Conservation (phyloP, 2,329 filamentous ascomycete genomes). For the Botryotinia calthae region DNA sequence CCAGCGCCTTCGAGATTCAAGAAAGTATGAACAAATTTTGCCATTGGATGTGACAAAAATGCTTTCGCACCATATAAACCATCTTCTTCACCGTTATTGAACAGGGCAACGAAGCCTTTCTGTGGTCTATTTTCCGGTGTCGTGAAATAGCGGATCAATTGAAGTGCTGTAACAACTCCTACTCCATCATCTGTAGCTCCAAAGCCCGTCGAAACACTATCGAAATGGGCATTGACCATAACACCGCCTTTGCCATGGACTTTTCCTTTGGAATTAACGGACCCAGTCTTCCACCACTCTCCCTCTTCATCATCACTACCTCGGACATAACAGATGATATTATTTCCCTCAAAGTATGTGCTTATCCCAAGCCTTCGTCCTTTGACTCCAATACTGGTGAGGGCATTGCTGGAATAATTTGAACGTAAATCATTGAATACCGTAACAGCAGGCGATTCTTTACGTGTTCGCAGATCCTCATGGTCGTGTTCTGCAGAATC, state of each 20-base stretch:
- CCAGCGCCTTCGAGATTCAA: constrained; percentile 94
- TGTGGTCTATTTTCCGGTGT: constrained; percentile 67
- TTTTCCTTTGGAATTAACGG: constrained; percentile 38
- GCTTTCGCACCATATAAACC: constrained; percentile 82
- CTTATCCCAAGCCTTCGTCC: constrained; percentile 41
- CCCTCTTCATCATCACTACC: constrained; percentile 71
- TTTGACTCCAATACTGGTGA: constrained; percentile 40
- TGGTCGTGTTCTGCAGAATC: constrained; percentile 22
- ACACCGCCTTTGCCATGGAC: constrained; percentile 69
- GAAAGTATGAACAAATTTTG: constrained; percentile 80
- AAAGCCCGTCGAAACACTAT: constrained; percentile 81
- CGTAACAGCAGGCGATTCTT: constrained; percentile 47
- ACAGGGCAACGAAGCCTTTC: constrained; percentile 75
- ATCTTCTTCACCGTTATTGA: constrained; percentile 97
- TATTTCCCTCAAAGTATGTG: constrained; percentile 89
- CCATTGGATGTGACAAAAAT: constrained; percentile 79
- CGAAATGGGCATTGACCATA: constrained; percentile 92
- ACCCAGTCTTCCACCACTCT: constrained; percentile 65
- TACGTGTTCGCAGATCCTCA: constrained; percentile 24
- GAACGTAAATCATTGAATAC: constrained; percentile 77
- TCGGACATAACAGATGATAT: constrained; percentile 87
- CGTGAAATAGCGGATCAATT: constrained; percentile 85
- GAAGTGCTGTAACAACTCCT: constrained; percentile 80
- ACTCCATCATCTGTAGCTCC: constrained; percentile 94
- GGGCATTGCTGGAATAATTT: constrained; percentile 69